These are phyloP conservation scores for Mycogone perniciosa DNA, from an alignment of 2,329 filamentous ascomycete species.

Conservation along the genomic window DNA sequence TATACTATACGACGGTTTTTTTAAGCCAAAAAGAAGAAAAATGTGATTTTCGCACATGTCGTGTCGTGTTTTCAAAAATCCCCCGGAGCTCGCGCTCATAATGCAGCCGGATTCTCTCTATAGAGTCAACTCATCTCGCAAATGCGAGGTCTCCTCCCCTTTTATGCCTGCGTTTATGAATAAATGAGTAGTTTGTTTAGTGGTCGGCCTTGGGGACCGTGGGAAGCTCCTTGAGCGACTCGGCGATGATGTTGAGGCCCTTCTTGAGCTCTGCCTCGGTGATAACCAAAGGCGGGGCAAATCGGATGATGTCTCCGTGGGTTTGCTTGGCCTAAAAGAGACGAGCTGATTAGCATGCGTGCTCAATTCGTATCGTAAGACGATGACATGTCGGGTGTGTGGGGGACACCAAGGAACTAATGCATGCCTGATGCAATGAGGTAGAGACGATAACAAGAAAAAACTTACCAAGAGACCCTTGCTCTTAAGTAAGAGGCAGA, in stretches of 20 bases:
- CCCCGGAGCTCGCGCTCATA: slow-evolving; percentile 20
- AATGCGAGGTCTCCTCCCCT: background rate
- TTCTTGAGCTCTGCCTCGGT: slow-evolving; percentile 77
- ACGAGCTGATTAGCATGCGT: slow-evolving; percentile 1
- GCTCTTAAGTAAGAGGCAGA: slow-evolving; percentile 90
- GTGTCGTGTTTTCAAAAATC: slow-evolving; percentile 10
- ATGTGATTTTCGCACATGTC: slow-evolving; percentile 14
- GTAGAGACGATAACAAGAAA: slow-evolving; percentile 1
- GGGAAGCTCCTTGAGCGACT: slow-evolving; percentile 77
- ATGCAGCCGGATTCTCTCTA: slow-evolving; percentile 13
- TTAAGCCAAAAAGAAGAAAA: slow-evolving; percentile 12
- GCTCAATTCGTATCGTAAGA: too few species aligned
- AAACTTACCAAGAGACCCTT: slow-evolving; percentile 81
- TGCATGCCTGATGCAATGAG: background rate
- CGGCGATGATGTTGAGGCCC: slow-evolving; percentile 71
- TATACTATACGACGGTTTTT: slow-evolving; percentile 6
- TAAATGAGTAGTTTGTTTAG: slow-evolving; percentile 18
- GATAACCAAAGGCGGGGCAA: slow-evolving; percentile 94
- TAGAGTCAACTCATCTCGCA: background rate
- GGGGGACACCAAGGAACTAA: slow-evolving; percentile 1
- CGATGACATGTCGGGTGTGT: background rate
- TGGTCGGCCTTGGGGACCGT: slow-evolving; percentile 38
- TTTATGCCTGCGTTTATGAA: background rate
- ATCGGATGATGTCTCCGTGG: slow-evolving; percentile 95
- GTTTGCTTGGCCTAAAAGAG: slow-evolving; percentile 81